Evolutionary conservation across 257 asterid species (phyloP), one percentile per base, ranked within the genome.

Genomic region (Scutellaria baicalensis): DNA sequence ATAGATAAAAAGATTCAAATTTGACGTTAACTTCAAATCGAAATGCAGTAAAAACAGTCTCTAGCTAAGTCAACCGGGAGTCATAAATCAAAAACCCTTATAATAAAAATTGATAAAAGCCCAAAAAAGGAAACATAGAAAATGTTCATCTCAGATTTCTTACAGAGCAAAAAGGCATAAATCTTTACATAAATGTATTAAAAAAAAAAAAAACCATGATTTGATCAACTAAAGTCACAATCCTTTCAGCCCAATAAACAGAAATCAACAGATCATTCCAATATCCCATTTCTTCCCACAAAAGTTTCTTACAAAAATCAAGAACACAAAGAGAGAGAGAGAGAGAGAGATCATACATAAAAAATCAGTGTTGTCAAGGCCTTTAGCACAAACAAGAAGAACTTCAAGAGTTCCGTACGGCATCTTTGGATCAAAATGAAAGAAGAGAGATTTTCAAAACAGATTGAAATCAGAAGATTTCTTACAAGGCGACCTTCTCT

Each of bases 401-500:
- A 91, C 94, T 83, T 91, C 97, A 65, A 91, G 94, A 75, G 90
- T 90, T 43, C 97, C 97, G 1, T 44, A 83, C 1, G 85, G 60
- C 97, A 91, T 88, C 75, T 59, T 79, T 51, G 40, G 72, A 76
- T 48, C 6, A 76, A 66, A 70, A 66, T 8, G 42, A 31, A 43
- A 45, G 5, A 6, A 44, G 58, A 9, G 50, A 78, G 59, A 57
- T n/a, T 66, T 68, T 9, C 8, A 61, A 59, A 45, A 43, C 47
- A 54, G 66, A 69, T 12, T 16, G 49, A 17, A 43, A 10, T 45
- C 8, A 23, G 49, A 51, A 44, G 42, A 72, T 10, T 23, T 48
- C 54, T 17, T 36, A 35, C 64, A 20, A 40, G 11, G 47, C 11
- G 55, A 40, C 23, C 68, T 39, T 42, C 52, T 16, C 38, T 50